Base-by-base conservation (phyloP, 2,329 filamentous ascomycete species). In the Pseudogymnoascus sp. region DNA sequence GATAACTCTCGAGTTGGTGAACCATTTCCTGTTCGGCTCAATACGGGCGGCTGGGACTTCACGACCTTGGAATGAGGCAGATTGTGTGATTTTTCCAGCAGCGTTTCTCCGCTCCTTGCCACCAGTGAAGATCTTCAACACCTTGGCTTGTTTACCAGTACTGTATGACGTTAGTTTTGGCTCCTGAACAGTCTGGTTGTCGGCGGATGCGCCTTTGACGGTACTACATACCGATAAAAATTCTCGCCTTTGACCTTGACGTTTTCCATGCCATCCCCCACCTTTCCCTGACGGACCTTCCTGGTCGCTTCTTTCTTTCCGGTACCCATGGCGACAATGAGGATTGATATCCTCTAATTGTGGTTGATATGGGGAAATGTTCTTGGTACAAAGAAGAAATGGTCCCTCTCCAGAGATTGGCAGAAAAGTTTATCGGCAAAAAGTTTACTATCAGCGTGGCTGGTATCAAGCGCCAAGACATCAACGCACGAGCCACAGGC, bases 21-120 rank as follows among this genome's bases (percentile, higher is more conserved):
- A 99, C 95, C 95, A 99, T 78, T 96, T 96, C 72, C 95, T 84
- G 78, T 97, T 96, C 60, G 95, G 95, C 80, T 97, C 93, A 72
- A 97, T 90, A 68, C 93, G 85, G 69, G 93, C 95, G 65, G 83
- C 85, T 56, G 93, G 93, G 21, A 87, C 78, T 37, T 96, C 92
- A 72, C 86, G 82, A 65, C 88, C 92, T 78, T 97, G 93, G 77
- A 86, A 96, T 14, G 85, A 82, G 59, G 92, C 92, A 67, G 91
- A 87, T 77, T 95, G 87, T 63, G 88, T 89, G 74, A 99, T 89
- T 71, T 93, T 86, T 72, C 95, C 95, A 11, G 83, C 79, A 59
- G 90, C 87, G 73, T 97, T 96, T 68, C 91, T 85, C 76, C 89
- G 85, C 10, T 91, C 85, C 73, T 89, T 91, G 68, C 91, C 91